Evolutionary conservation across 192 early-diverging fungal genomes (phyloP), one percentile per base, ranked within the genome.

Genomic region (Glomus cerebriforme): DNA sequence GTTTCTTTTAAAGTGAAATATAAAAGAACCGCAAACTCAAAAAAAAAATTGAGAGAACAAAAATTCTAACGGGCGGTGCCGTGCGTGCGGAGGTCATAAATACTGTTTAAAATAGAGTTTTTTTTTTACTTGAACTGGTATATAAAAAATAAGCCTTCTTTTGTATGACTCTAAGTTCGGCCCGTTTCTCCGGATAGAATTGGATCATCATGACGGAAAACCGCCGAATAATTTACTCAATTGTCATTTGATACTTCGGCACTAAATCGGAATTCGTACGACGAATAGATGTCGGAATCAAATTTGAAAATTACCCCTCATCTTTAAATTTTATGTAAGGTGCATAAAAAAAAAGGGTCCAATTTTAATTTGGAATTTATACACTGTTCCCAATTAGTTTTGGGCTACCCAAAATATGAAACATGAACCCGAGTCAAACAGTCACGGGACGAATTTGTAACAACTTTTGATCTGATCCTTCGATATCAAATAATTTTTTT

Each of bases 171-270:
- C 31, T 29, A 47, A 74, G 22, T 39, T 66, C 76, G 76, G 76
- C 37, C 64, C 76, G 64, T 67, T 49, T 67, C 76, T 78, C 76
- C 76, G 76, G 76, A 78, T 63, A 58, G 74, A 60, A 76, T 63
- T 76, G 45, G n/a, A 63, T 64, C 58, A 76, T 37, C 13, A 17
- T 72, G 13, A 43, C 32, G 69, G 69, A 45, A 65, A 31, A 26
- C 63, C 63, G 27, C 24, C 26, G 63, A 26, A 26, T 65, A 13
- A 65, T 22, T 32, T 31, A 7, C 26, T 29, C 10, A 10, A 29
- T 27, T 17, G 6, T 29, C 10, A 65, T 65, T 65, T 26, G 31
- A 22, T 13, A 26, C 63, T 29, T 64, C 63, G 63, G 31, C 63
- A 65, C 13, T 15, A 13, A 65, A 31, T 65, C 63, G 66, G 31